Base-by-base conservation (phyloP, 768 basidiomycete genomes). In the Psilocybe tampanensis region DNA sequence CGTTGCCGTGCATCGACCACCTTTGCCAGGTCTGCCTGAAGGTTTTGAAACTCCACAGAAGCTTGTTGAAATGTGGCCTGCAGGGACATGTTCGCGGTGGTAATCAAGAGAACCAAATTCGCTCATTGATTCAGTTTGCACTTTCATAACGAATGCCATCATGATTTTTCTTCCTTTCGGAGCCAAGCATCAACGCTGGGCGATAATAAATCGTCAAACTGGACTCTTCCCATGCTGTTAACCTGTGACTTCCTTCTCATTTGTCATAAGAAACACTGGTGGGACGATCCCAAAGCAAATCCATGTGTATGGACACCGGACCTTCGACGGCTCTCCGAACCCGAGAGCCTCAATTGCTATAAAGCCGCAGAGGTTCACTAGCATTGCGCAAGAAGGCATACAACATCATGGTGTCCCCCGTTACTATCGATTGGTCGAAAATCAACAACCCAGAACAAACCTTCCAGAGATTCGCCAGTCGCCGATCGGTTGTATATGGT, bases 401-500 rank as follows among this genome's bases (percentile, higher is more conserved):
- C 18, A 47, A 12, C 23, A 52, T 17, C 48, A 78, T 78, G 76
- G 23, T 71, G 29, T 68, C 75, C 44, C 67, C 68, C 23, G 68
- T 76, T 39, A 59, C 64, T 17, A 73, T 81, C 52, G 76, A 82
- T 59, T 82, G 82, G 82, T 70, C 73, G 54, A 89, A 86, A 64
- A 79, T 95, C 43, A 80, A 89, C 64, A 81, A 81, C 24, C 87
- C 90, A 49, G 81, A 89, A 24, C 77, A 82, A 21, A 73, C 82
- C 33, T 80, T 92, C 54, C 78, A 86, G 55, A 85, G 81, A 23
- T 96, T 94, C 69, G 72, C 90, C 0, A 94, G 94, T 60, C 87
- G 95, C 17, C 76, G 94, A 62, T 95, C 94, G 8, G 89, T 92
- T 21, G 86, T 94, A 18, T 93, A 91, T 73, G 87, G 90, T 7